Base-by-base conservation (phyloP, 441 rosid genomes). In the Euphorbia celastroides region DNA sequence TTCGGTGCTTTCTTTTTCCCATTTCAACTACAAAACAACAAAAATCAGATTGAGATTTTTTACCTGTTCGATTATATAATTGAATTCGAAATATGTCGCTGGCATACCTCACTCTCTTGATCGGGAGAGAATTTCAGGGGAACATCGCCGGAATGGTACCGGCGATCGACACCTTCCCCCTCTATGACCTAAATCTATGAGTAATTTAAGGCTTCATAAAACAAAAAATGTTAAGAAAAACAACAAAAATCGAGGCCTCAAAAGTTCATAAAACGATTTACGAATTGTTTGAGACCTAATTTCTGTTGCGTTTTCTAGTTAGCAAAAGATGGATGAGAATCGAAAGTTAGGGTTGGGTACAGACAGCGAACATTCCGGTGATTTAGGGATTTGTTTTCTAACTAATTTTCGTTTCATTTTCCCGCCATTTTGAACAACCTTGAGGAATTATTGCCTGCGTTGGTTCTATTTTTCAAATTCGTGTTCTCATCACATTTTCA, bases 21-120 rank as follows among this genome's bases (percentile, higher is more conserved):
- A 81, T 86, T 30, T 41, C 22, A 68, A 52, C 86, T 75, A 77
- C 59, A 66, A 2, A 16, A 70, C 68, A 46, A 20, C 16, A 22
- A 1, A 56, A 17, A n/a, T 20, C 22, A 62, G 46, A 8, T 38
- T 55, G 12, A 5, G 44, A 14, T n/a, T 67, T 17, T 17, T 41
- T 10, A 11, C 22, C 32, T 16, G 23, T 69, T 22, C 25, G 19
- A 48, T 51, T 31, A 5, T 0, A 5, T 5, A 27, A 7, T 44
- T 11, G 38, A 11, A 55, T 12, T 5, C 3, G 2, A n/a, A 26
- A 36, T 4, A 16, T n/a, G 46, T 7, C 27, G 4, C 20, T 22
- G 22, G 20, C 42, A 36, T 38, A 69, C 66, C 60, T 61, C 32
- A 13, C 8, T 51, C 7, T 5, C 42, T 34, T 19, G 41, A 32